These are phyloP conservation scores for Clonostachys solani DNA, from an alignment of 2,329 filamentous ascomycete species.

Conservation along the genomic window DNA sequence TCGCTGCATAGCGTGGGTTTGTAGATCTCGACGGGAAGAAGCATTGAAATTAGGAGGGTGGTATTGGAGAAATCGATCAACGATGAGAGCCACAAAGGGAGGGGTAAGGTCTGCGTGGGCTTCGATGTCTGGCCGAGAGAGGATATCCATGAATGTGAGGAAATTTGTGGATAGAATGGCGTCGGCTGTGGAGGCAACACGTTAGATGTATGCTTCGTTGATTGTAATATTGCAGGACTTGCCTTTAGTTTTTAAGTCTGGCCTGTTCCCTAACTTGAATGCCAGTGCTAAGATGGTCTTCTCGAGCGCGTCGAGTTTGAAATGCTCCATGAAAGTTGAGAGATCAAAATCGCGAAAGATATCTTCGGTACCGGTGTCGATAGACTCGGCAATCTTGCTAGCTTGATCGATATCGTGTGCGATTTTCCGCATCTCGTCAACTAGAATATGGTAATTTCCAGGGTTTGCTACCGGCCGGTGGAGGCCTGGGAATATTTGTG, in stretches of 20 bases:
- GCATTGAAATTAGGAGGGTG: slow-evolving; percentile 84
- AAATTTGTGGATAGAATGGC: slow-evolving; percentile 83
- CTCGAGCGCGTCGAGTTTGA: slow-evolving; percentile 83
- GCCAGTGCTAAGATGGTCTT: slow-evolving; percentile 86
- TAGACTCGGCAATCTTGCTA: slow-evolving; percentile 85
- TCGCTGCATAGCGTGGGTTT: slow-evolving; percentile 61
- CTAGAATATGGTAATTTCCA: slow-evolving; percentile 79
- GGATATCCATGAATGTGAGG: slow-evolving; percentile 69
- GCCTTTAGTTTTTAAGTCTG: slow-evolving; percentile 90
- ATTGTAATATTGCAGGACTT: slow-evolving; percentile 23
- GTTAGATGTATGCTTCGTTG: slow-evolving; percentile 30
- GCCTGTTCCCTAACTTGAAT: slow-evolving; percentile 76
- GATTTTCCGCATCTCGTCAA: slow-evolving; percentile 82
- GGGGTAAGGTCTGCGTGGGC: slow-evolving; percentile 63
- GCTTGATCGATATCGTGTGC: slow-evolving; percentile 77
- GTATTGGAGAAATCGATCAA: slow-evolving; percentile 84
- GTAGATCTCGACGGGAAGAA: slow-evolving; percentile 65
- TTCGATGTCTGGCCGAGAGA: slow-evolving; percentile 61
- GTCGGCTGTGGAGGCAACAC: slow-evolving; percentile 56
- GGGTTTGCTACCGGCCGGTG: slow-evolving; percentile 70
- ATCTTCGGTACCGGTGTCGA: slow-evolving; percentile 87
- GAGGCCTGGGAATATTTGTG: slow-evolving; percentile 81
- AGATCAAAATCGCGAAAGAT: slow-evolving; percentile 95
- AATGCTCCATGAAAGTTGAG: slow-evolving; percentile 93
- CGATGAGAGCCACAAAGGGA: slow-evolving; percentile 70